These are phyloP conservation scores for Epichloe amarillans DNA, from an alignment of 2,329 filamentous ascomycete genomes.

Conservation along the genomic window DNA sequence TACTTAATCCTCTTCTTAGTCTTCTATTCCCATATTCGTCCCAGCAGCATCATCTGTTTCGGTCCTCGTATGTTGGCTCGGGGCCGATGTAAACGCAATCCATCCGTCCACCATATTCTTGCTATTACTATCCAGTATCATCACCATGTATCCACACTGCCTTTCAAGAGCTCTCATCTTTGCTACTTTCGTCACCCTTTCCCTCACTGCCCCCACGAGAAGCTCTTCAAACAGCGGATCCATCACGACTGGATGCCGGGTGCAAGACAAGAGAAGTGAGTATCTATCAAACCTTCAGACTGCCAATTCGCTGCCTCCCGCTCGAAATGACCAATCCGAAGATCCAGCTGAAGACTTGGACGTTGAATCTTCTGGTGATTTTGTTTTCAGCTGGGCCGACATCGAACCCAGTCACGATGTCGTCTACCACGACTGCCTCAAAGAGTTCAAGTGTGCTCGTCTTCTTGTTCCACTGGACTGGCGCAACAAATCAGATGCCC, in stretches of 20 bases:
- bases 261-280: not conserved
- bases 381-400: conserved; percentile 13
- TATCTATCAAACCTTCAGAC: not conserved
- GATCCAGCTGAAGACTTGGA: not conserved
- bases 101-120: not conserved
- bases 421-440: conserved; percentile 26
- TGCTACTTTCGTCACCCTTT: not conserved
- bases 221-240: conserved; percentile 13
- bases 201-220: not conserved
- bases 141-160: not conserved
- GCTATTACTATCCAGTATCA: not conserved
- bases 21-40: not conserved
- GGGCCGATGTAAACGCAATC: not conserved
- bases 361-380: not conserved
- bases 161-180: not conserved
- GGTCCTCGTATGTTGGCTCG: too few species aligned
- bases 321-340: not conserved
- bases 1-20: not conserved
- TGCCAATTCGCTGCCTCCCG: not conserved
- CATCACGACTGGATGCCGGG: too few species aligned
- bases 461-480: conserved; percentile 30
- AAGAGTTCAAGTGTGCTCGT: conserved; percentile 24
- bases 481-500: conserved; percentile 13
- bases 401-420: conserved; percentile 22
- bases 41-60: too few species aligned